A percentile compares a stretch with the other conserved stretches of the same genome.
Evolutionary conservation across 495 filamentous ascomycete species (phyloP).

Genomic region (Cercophora sp.): DNA sequence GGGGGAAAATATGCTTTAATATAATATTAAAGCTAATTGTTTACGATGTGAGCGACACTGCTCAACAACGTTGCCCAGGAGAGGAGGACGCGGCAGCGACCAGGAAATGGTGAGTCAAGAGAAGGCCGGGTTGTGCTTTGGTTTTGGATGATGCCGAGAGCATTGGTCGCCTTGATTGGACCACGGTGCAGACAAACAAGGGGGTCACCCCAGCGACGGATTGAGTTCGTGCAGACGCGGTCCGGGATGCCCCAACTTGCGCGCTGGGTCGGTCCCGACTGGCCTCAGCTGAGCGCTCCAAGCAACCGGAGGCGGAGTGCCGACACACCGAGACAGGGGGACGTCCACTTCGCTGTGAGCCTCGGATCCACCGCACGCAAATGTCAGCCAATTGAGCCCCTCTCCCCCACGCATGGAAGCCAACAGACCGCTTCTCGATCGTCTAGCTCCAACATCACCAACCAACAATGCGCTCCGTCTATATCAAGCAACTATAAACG

Average conservation of each 20-base stretch:
- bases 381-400: too few species aligned
- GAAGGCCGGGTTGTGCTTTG: slow-evolving; percentile 4
- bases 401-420: too few species aligned
- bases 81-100: not conserved
- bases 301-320: not conserved
- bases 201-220: slow-evolving; percentile 10
- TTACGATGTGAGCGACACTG: not conserved
- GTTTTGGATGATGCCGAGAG: slow-evolving; percentile 1
- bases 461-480: too few species aligned
- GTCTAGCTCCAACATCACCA: too few species aligned
- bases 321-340: not conserved
- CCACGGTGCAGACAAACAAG: not conserved
- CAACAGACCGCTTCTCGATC: too few species aligned
- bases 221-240: not conserved
- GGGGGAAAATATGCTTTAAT: slow-evolving; percentile 7
- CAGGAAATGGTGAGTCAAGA: slow-evolving; percentile 9
- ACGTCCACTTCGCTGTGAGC: too few species aligned
- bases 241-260: too few species aligned
- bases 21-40: slow-evolving; percentile 14
- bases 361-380: too few species aligned
- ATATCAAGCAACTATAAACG: too few species aligned
- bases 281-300: not conserved
- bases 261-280: too few species aligned
- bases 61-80: slow-evolving; percentile 8
- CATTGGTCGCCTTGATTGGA: slow-evolving; percentile 4